phyloP scores from a whole-genome alignment of 139 green algal species.

The Ostreobium quekettii region DNA sequence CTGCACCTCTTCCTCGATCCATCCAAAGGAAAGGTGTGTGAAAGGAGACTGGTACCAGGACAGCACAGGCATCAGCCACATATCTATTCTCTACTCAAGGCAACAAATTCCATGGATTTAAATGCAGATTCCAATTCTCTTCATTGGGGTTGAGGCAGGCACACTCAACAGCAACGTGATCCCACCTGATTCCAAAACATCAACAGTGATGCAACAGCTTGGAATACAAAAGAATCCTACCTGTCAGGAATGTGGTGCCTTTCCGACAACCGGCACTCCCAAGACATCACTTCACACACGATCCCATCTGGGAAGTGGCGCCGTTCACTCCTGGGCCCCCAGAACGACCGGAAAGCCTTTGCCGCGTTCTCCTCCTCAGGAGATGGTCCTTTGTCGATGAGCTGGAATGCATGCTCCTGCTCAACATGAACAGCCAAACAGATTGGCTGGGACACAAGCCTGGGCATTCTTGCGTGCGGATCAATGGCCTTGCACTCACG shows the following conservation, averaged over 20 bases:
- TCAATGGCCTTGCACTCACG: too few species aligned
- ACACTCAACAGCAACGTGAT: not conserved
- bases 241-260: slow-evolving; percentile 6
- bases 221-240: not conserved
- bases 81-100: too few species aligned
- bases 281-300: slow-evolving; percentile 20
- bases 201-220: not conserved
- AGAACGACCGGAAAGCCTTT: slow-evolving; percentile 4
- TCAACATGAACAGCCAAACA: too few species aligned
- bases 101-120: too few species aligned
- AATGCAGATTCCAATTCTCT: slow-evolving; percentile 1
- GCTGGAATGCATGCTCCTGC: not conserved
- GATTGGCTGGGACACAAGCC: too few species aligned
- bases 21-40: too few species aligned
- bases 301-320: slow-evolving; percentile 4
- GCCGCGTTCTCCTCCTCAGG: slow-evolving; percentile 5
- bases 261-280: not conserved
- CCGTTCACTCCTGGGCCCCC: slow-evolving; percentile 9
- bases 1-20: too few species aligned
- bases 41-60: too few species aligned
- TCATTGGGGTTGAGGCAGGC: not conserved
- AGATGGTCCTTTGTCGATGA: slow-evolving; percentile 11
- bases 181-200: not conserved
- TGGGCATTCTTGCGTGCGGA: too few species aligned
- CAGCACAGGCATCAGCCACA: too few species aligned